These are phyloP conservation scores for Sequoia sempervirens DNA, from an alignment of 75 land plant species.

Conservation along the genomic window DNA sequence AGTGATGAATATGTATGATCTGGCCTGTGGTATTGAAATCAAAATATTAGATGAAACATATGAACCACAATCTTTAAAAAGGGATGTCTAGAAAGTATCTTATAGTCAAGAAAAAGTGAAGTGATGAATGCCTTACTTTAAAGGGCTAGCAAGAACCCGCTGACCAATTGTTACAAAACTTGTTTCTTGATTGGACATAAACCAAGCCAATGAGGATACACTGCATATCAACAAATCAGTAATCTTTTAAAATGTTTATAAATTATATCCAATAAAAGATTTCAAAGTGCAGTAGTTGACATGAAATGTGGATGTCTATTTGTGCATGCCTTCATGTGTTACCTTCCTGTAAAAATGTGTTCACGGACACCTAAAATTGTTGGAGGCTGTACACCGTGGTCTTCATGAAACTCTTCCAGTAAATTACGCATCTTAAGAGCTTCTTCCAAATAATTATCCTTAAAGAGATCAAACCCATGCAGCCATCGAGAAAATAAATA, in stretches of 20 bases:
- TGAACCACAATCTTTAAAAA: not conserved
- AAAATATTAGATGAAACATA: not conserved
- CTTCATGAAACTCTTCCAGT: slow-evolving; percentile 85
- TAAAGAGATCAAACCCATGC: not conserved
- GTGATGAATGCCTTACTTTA: slow-evolving; percentile 53
- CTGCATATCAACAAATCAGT: slow-evolving; percentile 33
- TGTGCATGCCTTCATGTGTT: not conserved
- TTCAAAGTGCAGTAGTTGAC: not conserved
- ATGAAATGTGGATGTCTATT: not conserved
- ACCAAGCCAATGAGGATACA: slow-evolving; percentile 96
- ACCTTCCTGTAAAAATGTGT: slow-evolving; percentile 97
- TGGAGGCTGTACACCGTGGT: slow-evolving; percentile 82
- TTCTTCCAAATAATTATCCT: slow-evolving; percentile 98
- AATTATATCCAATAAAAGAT: not conserved
- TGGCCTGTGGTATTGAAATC: not conserved
- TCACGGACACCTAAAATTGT: slow-evolving; percentile 95
- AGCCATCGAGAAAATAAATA: not conserved
- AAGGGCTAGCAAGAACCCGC: slow-evolving; percentile 76
- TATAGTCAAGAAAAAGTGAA: not conserved
- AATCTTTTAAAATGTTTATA: slow-evolving; percentile 8
- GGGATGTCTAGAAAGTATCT: not conserved
- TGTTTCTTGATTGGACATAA: slow-evolving; percentile 94
- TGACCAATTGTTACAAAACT: slow-evolving; percentile 98
- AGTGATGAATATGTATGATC: not conserved
- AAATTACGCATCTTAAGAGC: slow-evolving; percentile 97